These are phyloP conservation scores for Sporisorium iseilematis-ciliati DNA, from an alignment of 1,284 basidiomycete genomes.

Conservation along the genomic window DNA sequence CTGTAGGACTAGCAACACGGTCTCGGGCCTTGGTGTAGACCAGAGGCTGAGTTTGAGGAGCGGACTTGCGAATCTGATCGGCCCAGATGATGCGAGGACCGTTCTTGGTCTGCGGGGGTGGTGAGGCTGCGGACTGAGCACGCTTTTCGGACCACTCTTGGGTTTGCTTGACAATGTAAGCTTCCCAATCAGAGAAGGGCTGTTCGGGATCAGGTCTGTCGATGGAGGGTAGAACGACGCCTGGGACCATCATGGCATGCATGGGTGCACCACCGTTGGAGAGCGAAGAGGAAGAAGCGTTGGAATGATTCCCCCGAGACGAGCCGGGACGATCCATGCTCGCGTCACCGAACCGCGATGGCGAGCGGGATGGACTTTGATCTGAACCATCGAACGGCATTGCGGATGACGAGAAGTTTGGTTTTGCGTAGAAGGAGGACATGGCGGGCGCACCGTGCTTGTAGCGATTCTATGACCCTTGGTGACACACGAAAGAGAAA, in stretches of 20 bases:
- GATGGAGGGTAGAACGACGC: constrained; percentile 20
- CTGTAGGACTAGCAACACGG: constrained; percentile 22
- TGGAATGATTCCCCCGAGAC: constrained; percentile 11
- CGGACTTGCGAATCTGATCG: constrained; percentile 35
- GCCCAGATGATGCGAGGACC: constrained; percentile 40
- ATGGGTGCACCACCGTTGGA: constrained; percentile 28
- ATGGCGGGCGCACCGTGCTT: constrained; percentile 6
- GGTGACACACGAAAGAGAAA: neutral
- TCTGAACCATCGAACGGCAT: constrained; percentile 19
- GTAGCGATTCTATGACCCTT: neutral
- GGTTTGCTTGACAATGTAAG: constrained; percentile 43
- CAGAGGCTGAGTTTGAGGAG: constrained; percentile 27
- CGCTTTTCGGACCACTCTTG: constrained; percentile 35
- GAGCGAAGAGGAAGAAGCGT: constrained; percentile 23
- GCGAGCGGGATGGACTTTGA: constrained; percentile 10
- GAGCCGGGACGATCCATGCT: constrained; percentile 1
- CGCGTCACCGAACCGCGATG: constrained; percentile 1
- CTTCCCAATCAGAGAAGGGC: constrained; percentile 47
- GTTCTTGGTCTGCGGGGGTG: constrained; percentile 9
- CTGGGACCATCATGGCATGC: constrained; percentile 47
- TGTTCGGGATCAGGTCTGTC: constrained; percentile 25
- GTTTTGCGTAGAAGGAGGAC: constrained; percentile 24
- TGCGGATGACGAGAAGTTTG: constrained; percentile 18
- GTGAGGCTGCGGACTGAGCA: constrained; percentile 10
- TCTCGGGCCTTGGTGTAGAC: constrained; percentile 41